Evolutionary conservation across 257 asterid species (phyloP).

Genomic region (Salvia hispanica): DNA sequence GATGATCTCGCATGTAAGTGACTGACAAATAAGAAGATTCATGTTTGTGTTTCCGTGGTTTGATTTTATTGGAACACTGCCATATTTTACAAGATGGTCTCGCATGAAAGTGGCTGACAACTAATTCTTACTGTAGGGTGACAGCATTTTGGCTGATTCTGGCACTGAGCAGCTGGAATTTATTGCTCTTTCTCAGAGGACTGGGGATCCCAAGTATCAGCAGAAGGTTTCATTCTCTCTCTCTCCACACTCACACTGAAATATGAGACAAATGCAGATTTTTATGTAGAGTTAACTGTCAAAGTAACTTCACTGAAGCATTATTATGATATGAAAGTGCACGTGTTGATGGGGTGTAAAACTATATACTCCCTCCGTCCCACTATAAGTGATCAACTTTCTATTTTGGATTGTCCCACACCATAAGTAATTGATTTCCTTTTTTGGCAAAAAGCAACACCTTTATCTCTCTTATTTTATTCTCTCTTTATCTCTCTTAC

Average conservation of each 20-base stretch:
- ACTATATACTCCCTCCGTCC: not conserved
- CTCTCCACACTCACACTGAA: not conserved
- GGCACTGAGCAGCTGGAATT: slow-evolving; percentile 98
- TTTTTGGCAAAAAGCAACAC: too few species aligned
- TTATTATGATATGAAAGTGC: slow-evolving; percentile 17
- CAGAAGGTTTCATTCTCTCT: slow-evolving; percentile 53
- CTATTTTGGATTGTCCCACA: too few species aligned
- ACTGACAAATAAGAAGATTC: slow-evolving; percentile 14
- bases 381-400: too few species aligned
- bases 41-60: slow-evolving; percentile 1
- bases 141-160: slow-evolving; percentile 96
- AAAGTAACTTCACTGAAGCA: slow-evolving; percentile 19
- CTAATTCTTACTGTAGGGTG: slow-evolving; percentile 61
- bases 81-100: too few species aligned
- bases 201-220: slow-evolving; percentile 88
- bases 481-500: too few species aligned
- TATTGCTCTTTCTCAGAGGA: slow-evolving; percentile 98
- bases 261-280: not conserved
- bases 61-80: too few species aligned
- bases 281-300: slow-evolving; percentile 19
- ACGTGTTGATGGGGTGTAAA: slow-evolving; percentile 16
- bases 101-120: not conserved
- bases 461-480: too few species aligned
- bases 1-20: not conserved
- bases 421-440: too few species aligned